Evolutionary conservation across 495 filamentous ascomycete genomes (phyloP).

Genomic region (Penicillium goetzii): DNA sequence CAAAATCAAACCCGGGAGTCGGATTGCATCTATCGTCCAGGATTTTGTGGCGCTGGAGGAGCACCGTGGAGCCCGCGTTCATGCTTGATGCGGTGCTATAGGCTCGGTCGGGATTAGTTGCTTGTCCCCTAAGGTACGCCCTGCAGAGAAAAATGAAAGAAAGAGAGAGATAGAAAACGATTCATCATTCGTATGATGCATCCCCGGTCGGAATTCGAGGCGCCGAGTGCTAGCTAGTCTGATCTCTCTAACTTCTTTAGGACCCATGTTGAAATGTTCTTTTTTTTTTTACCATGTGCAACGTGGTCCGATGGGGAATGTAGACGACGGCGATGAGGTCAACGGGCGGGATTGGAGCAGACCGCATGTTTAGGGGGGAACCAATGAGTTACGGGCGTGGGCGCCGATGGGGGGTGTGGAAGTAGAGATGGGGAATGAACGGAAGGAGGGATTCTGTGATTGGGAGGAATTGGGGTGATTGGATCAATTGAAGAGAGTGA

Average conservation of each 20-base stretch:
- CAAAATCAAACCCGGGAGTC: not conserved
- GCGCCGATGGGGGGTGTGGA: not conserved
- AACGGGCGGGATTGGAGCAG: slow-evolving; percentile 13
- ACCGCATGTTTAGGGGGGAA: slow-evolving; percentile 26
- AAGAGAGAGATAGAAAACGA: not conserved
- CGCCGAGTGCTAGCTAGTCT: not conserved
- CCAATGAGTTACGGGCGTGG: slow-evolving; percentile 17
- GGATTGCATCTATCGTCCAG: not conserved
- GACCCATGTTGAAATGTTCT: not conserved
- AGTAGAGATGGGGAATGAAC: not conserved
- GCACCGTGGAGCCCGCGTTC: not conserved
- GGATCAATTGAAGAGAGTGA: not conserved
- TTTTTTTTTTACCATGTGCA: not conserved
- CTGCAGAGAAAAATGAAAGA: not conserved
- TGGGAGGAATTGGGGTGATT: not conserved
- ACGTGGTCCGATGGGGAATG: slow-evolving; percentile 1
- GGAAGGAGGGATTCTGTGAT: not conserved
- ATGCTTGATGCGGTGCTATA: not conserved
- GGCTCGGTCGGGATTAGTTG: not conserved
- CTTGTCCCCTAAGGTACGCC: not conserved
- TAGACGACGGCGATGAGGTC: slow-evolving; percentile 13
- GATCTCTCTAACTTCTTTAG: not conserved
- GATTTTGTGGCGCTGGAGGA: not conserved
- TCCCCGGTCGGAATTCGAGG: not conserved
- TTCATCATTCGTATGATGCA: slow-evolving; percentile 17